These are phyloP conservation scores for Magnolia kwangsiensis DNA, from an alignment of 164 flowering plant genomes.

Conservation along the genomic window DNA sequence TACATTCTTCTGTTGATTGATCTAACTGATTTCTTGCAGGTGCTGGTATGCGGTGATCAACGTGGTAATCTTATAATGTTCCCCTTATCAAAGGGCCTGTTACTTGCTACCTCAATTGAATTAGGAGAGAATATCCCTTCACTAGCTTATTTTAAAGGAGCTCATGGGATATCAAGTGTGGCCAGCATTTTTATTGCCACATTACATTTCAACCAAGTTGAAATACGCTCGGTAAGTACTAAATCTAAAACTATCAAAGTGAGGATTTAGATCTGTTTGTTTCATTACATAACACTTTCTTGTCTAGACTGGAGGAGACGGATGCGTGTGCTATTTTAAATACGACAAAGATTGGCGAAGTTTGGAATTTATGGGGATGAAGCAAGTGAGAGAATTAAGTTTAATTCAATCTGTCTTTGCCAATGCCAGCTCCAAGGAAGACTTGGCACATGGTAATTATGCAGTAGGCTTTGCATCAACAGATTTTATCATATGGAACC, in stretches of 20 bases:
- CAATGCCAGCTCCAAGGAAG: conserved; percentile 26
- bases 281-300: conserved; percentile 1
- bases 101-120: conserved; percentile 21
- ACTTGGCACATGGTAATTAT: conserved; percentile 39
- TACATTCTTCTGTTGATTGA: not conserved
- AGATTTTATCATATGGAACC: conserved; percentile 82
- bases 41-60: conserved; percentile 88
- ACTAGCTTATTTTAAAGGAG: conserved; percentile 74
- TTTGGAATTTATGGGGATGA: conserved; percentile 84
- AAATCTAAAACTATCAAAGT: not conserved
- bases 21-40: conserved; percentile 35
- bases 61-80: conserved; percentile 86
- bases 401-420: conserved; percentile 55
- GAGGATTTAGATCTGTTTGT: not conserved
- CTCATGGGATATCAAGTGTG: conserved; percentile 91
- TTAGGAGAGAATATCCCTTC: conserved; percentile 46
- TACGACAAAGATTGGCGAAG: conserved; percentile 35
- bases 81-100: conserved; percentile 42
- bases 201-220: conserved; percentile 35
- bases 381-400: conserved; percentile 86
- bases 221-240: conserved; percentile 69
- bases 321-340: conserved; percentile 82
- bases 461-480: conserved; percentile 86
- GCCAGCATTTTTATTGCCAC: conserved; percentile 54
- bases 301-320: conserved; percentile 91